Percentiles rank a stretch among this genome's conserved stretches.
phyloP scores from a whole-genome alignment of 2,329 filamentous ascomycete genomes.

The Epichloe elymi region DNA sequence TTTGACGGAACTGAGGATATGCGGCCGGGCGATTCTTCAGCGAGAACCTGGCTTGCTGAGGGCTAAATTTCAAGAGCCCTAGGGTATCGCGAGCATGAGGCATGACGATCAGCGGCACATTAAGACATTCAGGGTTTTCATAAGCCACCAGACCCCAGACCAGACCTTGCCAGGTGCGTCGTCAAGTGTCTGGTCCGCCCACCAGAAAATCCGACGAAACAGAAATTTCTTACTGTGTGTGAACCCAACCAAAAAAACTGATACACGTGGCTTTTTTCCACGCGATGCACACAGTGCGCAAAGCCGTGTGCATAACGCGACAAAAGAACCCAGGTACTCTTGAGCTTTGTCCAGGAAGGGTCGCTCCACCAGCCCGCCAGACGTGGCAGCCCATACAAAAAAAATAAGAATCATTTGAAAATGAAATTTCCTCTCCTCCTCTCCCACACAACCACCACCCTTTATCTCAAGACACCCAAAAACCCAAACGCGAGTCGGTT shows the following conservation, averaged over 20 bases:
- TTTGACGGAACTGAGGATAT: too few species aligned
- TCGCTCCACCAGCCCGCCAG: constrained; percentile 10
- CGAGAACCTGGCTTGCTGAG: too few species aligned
- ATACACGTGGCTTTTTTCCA: too few species aligned
- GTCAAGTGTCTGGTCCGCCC: too few species aligned
- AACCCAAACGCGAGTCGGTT: constrained; percentile 33
- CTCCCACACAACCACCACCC: constrained; percentile 34
- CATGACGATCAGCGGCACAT: background rate
- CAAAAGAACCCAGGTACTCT: background rate
- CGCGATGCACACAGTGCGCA: background rate
- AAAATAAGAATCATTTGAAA: constrained; percentile 20
- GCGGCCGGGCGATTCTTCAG: too few species aligned
- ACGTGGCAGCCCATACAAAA: constrained; percentile 10
- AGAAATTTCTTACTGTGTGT: too few species aligned
- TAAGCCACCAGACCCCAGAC: background rate
- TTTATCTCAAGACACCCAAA: constrained; percentile 31
- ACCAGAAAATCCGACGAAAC: too few species aligned
- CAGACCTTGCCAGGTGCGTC: too few species aligned
- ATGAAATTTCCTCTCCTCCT: constrained; percentile 27
- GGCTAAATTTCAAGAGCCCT: too few species aligned
- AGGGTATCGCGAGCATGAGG: too few species aligned
- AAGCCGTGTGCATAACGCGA: too few species aligned
- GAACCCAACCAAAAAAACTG: too few species aligned
- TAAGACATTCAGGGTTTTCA: background rate
- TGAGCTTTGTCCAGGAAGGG: constrained; percentile 2